Percentiles rank a stretch among this genome's conserved stretches.
Conservation (phyloP, 441 rosid genomes). For the Erodium moschatum region DNA sequence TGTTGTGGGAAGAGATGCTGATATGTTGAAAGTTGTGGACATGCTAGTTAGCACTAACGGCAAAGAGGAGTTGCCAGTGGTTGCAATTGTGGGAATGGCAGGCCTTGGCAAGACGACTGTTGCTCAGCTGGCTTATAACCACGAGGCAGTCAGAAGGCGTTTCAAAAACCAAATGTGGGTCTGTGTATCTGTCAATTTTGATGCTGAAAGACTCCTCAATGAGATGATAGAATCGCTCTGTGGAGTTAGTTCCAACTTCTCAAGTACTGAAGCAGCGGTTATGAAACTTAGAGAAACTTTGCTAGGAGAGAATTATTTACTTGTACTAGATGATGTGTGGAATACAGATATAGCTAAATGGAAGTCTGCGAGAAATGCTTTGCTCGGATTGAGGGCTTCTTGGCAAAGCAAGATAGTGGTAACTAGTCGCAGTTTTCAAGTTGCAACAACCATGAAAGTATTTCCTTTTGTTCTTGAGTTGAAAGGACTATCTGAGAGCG, state of each 20-base stretch:
- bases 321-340: conserved; percentile 19
- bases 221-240: not conserved
- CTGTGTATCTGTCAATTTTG: conserved; percentile 8
- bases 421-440: conserved; percentile 11
- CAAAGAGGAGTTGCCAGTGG: conserved; percentile 3
- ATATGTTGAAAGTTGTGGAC: not conserved
- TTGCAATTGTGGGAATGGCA: conserved; percentile 18
- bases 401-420: not conserved
- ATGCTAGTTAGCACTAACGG: not conserved
- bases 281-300: not conserved
- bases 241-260: not conserved
- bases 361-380: conserved; percentile 1
- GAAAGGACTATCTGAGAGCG: not conserved
- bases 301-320: not conserved
- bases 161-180: conserved; percentile 12
- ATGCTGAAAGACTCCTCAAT: not conserved
- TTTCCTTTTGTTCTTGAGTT: not conserved
- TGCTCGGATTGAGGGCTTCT: not conserved
- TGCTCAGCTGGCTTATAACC: not conserved
- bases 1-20: conserved; percentile 6
- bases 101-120: not conserved
- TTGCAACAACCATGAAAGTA: conserved; percentile 11
- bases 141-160: not conserved
- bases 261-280: not conserved
- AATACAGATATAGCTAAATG: conserved; percentile 9